Conservation (phyloP, 768 basidiomycete species). For the Leccinellum rugosiceps region DNA sequence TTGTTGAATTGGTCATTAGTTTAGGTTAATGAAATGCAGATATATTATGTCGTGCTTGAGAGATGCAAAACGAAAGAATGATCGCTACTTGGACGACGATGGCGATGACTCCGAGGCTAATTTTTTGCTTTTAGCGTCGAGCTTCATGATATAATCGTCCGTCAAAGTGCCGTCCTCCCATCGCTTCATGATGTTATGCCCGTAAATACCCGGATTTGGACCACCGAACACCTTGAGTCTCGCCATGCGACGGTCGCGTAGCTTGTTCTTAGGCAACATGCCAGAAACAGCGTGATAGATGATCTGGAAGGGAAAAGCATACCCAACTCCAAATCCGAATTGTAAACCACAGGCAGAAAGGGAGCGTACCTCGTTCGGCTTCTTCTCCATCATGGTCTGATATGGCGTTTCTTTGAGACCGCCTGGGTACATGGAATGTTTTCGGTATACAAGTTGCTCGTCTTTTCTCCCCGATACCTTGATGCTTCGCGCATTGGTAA, state of each 20-base stretch:
- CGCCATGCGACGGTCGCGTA: constrained; percentile 84
- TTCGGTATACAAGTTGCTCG: constrained; percentile 81
- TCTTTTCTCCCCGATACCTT: constrained; percentile 88
- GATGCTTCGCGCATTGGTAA: constrained; percentile 83
- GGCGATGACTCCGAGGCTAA: neutral
- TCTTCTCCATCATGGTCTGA: constrained; percentile 74
- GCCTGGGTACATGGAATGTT: constrained; percentile 91
- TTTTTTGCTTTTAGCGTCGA: constrained; percentile 21
- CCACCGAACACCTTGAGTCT: constrained; percentile 87
- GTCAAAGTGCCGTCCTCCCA: constrained; percentile 81
- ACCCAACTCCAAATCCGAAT: neutral
- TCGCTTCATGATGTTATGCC: constrained; percentile 72
- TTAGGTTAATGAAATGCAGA: constrained; percentile 3
- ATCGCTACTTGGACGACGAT: constrained; percentile 10
- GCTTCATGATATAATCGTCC: constrained; percentile 30
- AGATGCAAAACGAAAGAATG: neutral
- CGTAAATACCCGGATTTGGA: constrained; percentile 71
- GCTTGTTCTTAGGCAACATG: constrained; percentile 98
- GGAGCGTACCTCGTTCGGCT: constrained; percentile 81
- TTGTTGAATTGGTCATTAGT: neutral
- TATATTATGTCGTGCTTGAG: neutral
- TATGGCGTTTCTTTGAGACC: constrained; percentile 91
- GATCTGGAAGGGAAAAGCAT: constrained; percentile 51
- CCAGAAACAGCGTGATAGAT: constrained; percentile 94
- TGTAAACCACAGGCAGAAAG: neutral